These are phyloP conservation scores for Xylaria curta DNA, from an alignment of 495 filamentous ascomycete species.

Conservation along the genomic window DNA sequence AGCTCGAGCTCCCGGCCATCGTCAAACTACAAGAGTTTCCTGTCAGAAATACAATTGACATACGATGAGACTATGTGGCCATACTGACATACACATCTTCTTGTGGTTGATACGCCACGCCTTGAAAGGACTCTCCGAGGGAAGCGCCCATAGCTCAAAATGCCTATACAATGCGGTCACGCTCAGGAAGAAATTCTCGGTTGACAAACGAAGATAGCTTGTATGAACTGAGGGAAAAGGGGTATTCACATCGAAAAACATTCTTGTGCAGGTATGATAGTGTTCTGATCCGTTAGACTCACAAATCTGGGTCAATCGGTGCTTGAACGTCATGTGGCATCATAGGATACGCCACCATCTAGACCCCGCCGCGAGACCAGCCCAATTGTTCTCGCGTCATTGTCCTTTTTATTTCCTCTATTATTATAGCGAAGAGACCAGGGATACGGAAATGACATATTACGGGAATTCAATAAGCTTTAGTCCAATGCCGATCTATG, in stretches of 20 bases:
- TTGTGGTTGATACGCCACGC: conserved; percentile 32
- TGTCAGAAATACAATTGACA: background rate
- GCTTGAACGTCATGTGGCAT: conserved; percentile 42
- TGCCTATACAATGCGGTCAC: background rate
- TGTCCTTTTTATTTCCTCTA: too few relatives aligned
- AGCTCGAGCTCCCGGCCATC: conserved; percentile 78
- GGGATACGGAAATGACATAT: background rate
- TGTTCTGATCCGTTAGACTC: background rate
- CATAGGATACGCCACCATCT: background rate
- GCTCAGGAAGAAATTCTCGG: background rate
- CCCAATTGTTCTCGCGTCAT: background rate
- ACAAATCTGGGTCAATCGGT: background rate
- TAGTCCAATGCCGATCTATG: background rate
- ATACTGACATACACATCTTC: conserved; percentile 35
- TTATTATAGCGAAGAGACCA: background rate
- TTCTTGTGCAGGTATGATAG: background rate
- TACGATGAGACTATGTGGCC: background rate
- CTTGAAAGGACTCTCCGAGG: conserved; percentile 23
- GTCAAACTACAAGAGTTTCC: conserved; percentile 54
- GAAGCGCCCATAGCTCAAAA: conserved; percentile 42
- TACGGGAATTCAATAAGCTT: background rate
- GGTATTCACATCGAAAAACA: background rate
- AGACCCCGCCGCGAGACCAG: background rate
- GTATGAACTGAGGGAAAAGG: background rate
- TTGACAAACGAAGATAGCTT: background rate